Percentiles rank a stretch among this genome's conserved stretches.
phyloP scores from a whole-genome alignment of 768 basidiomycete species.

The Suillus decipiens region DNA sequence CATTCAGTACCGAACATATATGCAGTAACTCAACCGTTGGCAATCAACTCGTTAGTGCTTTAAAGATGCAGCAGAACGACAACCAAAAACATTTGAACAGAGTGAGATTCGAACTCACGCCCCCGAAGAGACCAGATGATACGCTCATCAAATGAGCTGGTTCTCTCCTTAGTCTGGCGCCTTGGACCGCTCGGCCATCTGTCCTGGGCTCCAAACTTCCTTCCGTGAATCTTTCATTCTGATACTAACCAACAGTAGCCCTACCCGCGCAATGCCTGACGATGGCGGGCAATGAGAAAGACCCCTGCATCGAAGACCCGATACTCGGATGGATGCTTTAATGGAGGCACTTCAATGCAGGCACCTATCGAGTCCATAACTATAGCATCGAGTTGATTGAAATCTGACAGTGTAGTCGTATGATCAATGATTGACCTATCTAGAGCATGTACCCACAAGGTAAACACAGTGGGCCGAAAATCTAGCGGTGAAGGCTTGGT shows the following conservation, averaged over 20 bases:
- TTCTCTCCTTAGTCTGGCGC: conserved; percentile 76
- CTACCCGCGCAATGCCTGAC: not conserved
- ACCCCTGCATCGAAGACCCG: not conserved
- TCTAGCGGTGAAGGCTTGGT: not conserved
- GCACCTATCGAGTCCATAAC: not conserved
- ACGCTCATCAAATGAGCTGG: not conserved
- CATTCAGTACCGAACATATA: not conserved
- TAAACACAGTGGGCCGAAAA: not conserved
- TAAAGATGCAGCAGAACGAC: too few relatives aligned
- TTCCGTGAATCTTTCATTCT: not conserved
- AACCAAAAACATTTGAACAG: conserved; percentile 22
- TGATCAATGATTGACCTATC: not conserved
- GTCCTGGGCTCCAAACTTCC: conserved; percentile 30
- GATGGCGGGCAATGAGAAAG: not conserved
- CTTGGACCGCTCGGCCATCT: conserved; percentile 91
- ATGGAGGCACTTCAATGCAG: not conserved
- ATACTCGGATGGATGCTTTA: not conserved
- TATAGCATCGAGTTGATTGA: not conserved
- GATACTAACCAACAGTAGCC: not conserved
- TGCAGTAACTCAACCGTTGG: too few relatives aligned
- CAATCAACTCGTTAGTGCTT: too few relatives aligned
- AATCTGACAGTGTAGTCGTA: not conserved
- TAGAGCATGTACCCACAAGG: not conserved
- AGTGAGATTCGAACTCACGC: conserved; percentile 38
- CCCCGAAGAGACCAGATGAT: conserved; percentile 13